A percentile compares a stretch with the other conserved stretches of the same genome.
Evolutionary conservation across 2,329 filamentous ascomycete species (phyloP).

Genomic region (Hypoxylon sp.): DNA sequence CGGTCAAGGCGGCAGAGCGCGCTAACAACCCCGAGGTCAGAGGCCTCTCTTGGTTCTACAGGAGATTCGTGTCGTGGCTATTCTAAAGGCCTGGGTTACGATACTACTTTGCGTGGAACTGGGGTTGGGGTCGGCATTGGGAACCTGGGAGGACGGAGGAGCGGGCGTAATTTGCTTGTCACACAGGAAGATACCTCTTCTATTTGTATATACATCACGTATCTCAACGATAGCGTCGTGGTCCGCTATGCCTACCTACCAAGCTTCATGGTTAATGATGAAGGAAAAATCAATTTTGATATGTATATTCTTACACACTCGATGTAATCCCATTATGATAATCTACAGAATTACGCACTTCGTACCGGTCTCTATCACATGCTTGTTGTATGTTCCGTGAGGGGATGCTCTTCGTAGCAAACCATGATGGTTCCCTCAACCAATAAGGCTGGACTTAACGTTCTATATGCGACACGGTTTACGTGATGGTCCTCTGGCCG

Average conservation of each 20-base stretch:
- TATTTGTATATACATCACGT: slow-evolving; percentile 6
- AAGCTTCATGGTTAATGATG: neutral
- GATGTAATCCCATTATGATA: neutral
- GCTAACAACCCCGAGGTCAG: slow-evolving; percentile 48
- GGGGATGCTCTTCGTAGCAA: neutral
- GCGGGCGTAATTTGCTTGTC: slow-evolving; percentile 12
- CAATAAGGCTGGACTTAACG: neutral
- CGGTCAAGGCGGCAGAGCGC: slow-evolving; percentile 62
- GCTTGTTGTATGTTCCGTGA: neutral
- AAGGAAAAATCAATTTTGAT: slow-evolving; percentile 13
- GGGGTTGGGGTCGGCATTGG: neutral
- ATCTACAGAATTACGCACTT: neutral
- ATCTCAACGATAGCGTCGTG: neutral
- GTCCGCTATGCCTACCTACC: neutral
- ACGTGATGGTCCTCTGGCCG: slow-evolving; percentile 1
- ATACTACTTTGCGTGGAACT: slow-evolving; percentile 1
- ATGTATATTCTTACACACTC: slow-evolving; percentile 10
- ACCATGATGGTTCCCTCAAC: neutral
- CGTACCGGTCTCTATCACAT: neutral
- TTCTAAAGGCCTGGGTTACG: slow-evolving; percentile 62
- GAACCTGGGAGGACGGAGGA: slow-evolving; percentile 1
- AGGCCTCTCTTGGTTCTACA: slow-evolving; percentile 68
- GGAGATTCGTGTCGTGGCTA: slow-evolving; percentile 71
- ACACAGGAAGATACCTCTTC: slow-evolving; percentile 21
- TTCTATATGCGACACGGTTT: neutral